These are phyloP conservation scores for Penicillium sclerotiorum DNA, from an alignment of 2,329 filamentous ascomycete genomes.

Conservation along the genomic window DNA sequence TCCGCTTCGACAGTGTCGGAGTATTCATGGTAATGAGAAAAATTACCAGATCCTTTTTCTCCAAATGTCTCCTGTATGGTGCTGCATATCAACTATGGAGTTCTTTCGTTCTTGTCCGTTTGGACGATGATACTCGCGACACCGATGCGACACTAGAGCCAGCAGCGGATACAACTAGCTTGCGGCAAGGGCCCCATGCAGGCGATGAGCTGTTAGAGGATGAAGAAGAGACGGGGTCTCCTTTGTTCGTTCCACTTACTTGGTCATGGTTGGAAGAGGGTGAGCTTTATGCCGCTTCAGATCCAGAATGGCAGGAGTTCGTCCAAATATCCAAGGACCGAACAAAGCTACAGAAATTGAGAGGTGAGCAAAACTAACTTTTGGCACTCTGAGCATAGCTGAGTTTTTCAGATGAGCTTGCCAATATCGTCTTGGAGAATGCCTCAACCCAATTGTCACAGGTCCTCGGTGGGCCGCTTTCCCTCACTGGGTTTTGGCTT, in stretches of 20 bases:
- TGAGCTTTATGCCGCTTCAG: constrained; percentile 39
- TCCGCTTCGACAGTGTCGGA: background rate
- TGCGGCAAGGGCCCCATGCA: constrained; percentile 4
- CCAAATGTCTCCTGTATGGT: constrained; percentile 34
- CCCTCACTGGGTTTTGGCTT: constrained; percentile 60
- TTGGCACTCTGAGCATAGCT: background rate
- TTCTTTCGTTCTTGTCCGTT: constrained; percentile 33
- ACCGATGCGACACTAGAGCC: constrained; percentile 16
- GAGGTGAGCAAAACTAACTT: constrained; percentile 33
- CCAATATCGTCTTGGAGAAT: constrained; percentile 45
- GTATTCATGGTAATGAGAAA: constrained; percentile 1
- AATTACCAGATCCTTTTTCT: constrained; percentile 30
- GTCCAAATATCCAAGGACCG: constrained; percentile 60
- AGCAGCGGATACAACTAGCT: background rate
- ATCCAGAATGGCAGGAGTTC: constrained; percentile 67
- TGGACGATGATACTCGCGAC: constrained; percentile 31
- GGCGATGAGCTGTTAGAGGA: constrained; percentile 9
- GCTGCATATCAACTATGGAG: constrained; percentile 38
- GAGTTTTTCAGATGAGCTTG: constrained; percentile 49
- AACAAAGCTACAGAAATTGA: constrained; percentile 52
- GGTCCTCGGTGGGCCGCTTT: constrained; percentile 53
- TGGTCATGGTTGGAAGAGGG: constrained; percentile 44
- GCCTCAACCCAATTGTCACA: constrained; percentile 48
- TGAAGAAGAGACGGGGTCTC: constrained; percentile 45
- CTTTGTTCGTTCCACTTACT: constrained; percentile 64